These are phyloP conservation scores for Turnera subulata DNA, from an alignment of 345 rosid genomes.

Conservation along the genomic window DNA sequence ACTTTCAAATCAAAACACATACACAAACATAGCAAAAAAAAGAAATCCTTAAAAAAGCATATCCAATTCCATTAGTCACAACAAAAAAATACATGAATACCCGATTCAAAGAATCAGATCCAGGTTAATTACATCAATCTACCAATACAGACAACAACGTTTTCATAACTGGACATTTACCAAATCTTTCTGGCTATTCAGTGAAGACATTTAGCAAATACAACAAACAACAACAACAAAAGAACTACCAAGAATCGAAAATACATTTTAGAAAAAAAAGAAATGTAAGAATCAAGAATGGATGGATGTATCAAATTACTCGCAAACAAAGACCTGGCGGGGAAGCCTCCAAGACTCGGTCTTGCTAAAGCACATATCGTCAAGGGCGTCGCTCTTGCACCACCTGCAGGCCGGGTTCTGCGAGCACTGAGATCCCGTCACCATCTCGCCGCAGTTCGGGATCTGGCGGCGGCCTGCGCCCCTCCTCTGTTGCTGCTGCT, in stretches of 20 bases:
- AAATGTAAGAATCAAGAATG: background rate
- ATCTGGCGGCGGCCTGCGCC: constrained; percentile 25
- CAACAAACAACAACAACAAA: background rate
- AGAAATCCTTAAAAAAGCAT: no score
- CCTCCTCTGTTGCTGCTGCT: no score
- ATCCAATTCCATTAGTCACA: no score
- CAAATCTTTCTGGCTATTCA: background rate
- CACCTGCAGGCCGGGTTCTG: constrained; percentile 57
- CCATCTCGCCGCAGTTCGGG: constrained; percentile 50
- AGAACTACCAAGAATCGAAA: background rate
- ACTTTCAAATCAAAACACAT: no score
- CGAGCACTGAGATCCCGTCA: constrained; percentile 54
- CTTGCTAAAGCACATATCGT: constrained; percentile 66
- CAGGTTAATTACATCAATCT: no score
- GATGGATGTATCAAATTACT: constrained; percentile 13
- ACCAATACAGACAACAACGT: no score
- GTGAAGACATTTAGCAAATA: background rate
- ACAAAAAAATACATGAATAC: no score
- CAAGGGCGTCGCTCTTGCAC: constrained; percentile 77
- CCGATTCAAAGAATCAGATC: no score
- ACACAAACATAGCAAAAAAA: no score
- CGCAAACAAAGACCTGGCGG: constrained; percentile 63
- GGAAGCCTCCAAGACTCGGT: constrained; percentile 70
- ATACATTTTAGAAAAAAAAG: background rate
- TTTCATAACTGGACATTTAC: background rate